A percentile compares a stretch with the other conserved stretches of the same genome.
Evolutionary conservation across 139 green algal species (phyloP).

Genomic region (Nannochloris sp.): DNA sequence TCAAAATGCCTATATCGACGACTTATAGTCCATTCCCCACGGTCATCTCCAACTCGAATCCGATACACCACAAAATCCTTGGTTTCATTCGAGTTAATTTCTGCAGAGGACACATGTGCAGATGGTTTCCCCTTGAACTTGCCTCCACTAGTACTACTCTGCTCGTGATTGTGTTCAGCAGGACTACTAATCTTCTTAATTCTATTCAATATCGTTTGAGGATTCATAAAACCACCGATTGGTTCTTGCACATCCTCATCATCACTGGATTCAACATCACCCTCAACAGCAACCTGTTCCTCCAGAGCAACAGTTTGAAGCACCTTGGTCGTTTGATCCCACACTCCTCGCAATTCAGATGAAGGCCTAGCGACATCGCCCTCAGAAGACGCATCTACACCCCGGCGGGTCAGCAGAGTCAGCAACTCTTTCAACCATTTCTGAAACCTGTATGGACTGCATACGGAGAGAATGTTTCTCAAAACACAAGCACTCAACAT

Average conservation of each 20-base stretch:
- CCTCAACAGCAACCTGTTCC: no score
- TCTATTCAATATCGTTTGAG: no score
- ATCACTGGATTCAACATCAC: no score
- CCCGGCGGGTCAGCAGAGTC: background rate
- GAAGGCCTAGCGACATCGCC: background rate
- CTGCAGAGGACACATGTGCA: conserved; percentile 43
- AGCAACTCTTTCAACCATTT: conserved; percentile 44
- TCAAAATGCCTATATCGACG: conserved; percentile 67
- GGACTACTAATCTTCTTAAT: background rate
- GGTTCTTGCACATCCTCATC: no score
- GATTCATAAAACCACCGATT: no score
- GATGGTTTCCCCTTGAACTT: background rate
- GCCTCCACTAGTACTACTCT: background rate
- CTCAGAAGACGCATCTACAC: background rate
- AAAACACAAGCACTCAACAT: conserved; percentile 52
- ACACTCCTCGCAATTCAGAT: background rate
- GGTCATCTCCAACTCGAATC: conserved; percentile 36
- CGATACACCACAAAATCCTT: conserved; percentile 62
- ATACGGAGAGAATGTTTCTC: conserved; percentile 38
- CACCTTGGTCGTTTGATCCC: background rate
- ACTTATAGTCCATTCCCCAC: conserved; percentile 53
- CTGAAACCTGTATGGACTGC: conserved; percentile 30
- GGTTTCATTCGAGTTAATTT: conserved; percentile 33
- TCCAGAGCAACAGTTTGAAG: no score
- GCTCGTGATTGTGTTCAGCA: background rate